Evolutionary conservation across 2,329 filamentous ascomycete genomes (phyloP), one percentile per base, ranked within the genome.

Genomic region (Colletotrichum chrysophilum): DNA sequence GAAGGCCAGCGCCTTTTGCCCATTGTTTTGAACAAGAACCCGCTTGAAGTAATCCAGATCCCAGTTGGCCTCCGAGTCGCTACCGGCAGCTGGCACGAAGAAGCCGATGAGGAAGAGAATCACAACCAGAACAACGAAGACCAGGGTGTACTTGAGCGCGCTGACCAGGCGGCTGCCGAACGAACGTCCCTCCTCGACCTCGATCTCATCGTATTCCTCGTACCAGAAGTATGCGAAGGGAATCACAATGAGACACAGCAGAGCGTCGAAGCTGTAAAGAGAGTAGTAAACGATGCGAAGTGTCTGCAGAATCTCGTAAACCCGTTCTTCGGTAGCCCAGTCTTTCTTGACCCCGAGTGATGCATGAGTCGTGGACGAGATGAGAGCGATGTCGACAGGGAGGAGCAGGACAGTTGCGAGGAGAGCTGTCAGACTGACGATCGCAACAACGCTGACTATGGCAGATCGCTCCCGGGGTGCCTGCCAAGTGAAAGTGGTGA

Each of bases 201-300:
- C 96, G 24, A 96, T 93, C 85, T 98, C 96, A 81, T 98, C 96
- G 79, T 98, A 98, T 84, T 98, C 97, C 84, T 99, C 97, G 81
- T 98, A 97, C 92, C 94, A 98, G 84, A 99, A 99, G 87, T 99
- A 99, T 64, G 96, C 94, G 82, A 99, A 99, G 0, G 97, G 97
- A 24, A 98, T 94, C 60, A 98, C 91, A 21, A 98, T 84, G 61
- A 99, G 88, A 82, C 97, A 99, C 13, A 99, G 91, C 7, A 98
- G 83, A 1, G 96, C 95, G 84, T 99, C 97, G 79, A 98, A 88
- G 80, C 95, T 97, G 87, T 98, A 99, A 1, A 99, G 90, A 1
- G 93, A 90, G 85, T 98, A 98, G 87, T 99, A 99, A 73, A 98
- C 94, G 74, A 97, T 90, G 83, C 95, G 95, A 78, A 99, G 89